These are phyloP conservation scores for Paralagenidium karlingii DNA, from an alignment of 352 stramenopile genomes.

Conservation along the genomic window DNA sequence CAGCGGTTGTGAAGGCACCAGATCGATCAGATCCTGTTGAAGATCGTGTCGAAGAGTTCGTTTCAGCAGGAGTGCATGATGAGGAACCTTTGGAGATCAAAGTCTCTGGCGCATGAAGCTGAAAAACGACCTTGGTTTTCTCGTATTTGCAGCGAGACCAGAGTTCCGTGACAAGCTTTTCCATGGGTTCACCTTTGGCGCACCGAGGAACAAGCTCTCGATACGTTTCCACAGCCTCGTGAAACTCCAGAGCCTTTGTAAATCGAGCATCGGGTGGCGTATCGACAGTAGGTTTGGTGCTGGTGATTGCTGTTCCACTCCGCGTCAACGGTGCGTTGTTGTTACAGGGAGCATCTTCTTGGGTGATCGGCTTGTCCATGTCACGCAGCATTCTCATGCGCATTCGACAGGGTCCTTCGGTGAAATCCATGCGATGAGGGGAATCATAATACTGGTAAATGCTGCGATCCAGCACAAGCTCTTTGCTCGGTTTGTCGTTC, in stretches of 20 bases:
- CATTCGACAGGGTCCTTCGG: conserved; percentile 38
- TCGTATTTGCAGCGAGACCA: not conserved
- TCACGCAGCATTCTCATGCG: conserved; percentile 26
- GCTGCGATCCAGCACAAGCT: conserved; percentile 17
- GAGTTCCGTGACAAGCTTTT: too few species aligned
- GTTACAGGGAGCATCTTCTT: not conserved
- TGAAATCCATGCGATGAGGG: conserved; percentile 28
- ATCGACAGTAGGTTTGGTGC: not conserved
- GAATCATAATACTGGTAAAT: conserved; percentile 27
- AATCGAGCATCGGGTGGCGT: conserved; percentile 9
- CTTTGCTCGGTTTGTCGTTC: too few species aligned
- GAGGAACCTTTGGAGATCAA: too few species aligned
- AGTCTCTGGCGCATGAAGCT: too few species aligned
- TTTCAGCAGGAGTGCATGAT: too few species aligned
- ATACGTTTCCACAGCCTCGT: conserved; percentile 40
- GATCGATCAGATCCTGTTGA: too few species aligned
- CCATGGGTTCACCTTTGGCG: too few species aligned
- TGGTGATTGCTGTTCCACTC: too few species aligned
- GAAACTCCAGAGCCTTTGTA: conserved; percentile 22
- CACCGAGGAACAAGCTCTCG: conserved; percentile 16
- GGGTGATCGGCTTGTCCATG: conserved; percentile 13
- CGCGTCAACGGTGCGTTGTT: too few species aligned
- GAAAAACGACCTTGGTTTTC: conserved; percentile 5
- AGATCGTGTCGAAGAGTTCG: too few species aligned
- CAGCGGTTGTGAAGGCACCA: too few species aligned